phyloP scores from a whole-genome alignment of 768 basidiomycete species.

The Hygrophorus russula region DNA sequence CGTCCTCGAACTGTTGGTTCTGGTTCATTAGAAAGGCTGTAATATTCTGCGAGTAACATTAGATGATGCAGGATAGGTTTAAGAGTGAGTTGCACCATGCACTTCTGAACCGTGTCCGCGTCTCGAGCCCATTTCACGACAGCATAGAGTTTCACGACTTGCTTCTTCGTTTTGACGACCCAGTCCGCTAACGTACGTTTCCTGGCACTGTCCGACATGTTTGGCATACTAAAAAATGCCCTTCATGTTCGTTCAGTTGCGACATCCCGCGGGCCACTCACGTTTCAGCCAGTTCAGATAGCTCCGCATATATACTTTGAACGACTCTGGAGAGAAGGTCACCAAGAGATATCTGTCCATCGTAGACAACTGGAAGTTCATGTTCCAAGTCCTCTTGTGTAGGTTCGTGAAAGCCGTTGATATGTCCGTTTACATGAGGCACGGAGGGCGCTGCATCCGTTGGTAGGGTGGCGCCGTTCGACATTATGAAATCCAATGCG shows the following conservation, averaged over 20 bases:
- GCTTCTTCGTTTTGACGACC: constrained; percentile 85
- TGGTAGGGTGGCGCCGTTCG: neutral
- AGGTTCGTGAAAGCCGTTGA: constrained; percentile 19
- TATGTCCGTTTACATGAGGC: constrained; percentile 15
- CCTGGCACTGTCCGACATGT: constrained; percentile 70
- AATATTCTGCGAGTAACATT: constrained; percentile 48
- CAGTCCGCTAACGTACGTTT: constrained; percentile 80
- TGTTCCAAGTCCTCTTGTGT: constrained; percentile 50
- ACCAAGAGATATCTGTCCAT: constrained; percentile 64
- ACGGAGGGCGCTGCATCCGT: constrained; percentile 3
- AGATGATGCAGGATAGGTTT: neutral
- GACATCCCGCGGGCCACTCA: constrained; percentile 26
- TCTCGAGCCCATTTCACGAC: constrained; percentile 82
- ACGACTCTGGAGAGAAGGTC: constrained; percentile 68
- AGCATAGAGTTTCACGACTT: constrained; percentile 82
- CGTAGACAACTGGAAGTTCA: constrained; percentile 63
- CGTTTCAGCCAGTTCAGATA: constrained; percentile 82
- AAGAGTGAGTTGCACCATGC: constrained; percentile 46
- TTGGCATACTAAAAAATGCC: constrained; percentile 44
- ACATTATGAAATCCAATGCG: neutral
- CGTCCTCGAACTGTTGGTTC: constrained; percentile 72
- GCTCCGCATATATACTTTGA: constrained; percentile 73
- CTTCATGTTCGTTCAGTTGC: neutral
- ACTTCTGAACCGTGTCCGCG: constrained; percentile 74
- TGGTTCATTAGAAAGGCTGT: constrained; percentile 80